These are phyloP conservation scores for Kwoniella europaea DNA, from an alignment of 768 basidiomycete genomes.

Conservation along the genomic window DNA sequence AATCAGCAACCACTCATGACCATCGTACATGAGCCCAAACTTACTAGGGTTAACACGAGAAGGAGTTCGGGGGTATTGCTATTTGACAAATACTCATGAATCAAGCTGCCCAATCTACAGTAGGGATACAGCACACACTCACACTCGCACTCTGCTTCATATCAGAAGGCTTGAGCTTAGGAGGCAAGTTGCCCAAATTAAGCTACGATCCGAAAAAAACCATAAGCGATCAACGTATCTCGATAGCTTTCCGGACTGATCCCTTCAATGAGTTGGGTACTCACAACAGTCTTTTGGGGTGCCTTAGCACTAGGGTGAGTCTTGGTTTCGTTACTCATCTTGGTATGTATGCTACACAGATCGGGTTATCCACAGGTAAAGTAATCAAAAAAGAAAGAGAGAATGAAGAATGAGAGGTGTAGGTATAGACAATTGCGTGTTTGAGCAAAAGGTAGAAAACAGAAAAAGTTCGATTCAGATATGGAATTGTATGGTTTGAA, in stretches of 20 bases:
- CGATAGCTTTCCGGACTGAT: background rate
- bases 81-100: background rate
- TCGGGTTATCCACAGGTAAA: background rate
- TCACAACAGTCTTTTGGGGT: slow-evolving; percentile 50
- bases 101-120: background rate
- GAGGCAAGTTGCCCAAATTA: slow-evolving; percentile 59
- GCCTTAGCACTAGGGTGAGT: slow-evolving; percentile 48
- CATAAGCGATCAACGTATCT: slow-evolving; percentile 2
- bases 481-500: background rate
- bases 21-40: background rate
- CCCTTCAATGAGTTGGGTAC: slow-evolving; percentile 7
- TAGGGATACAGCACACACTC: slow-evolving; percentile 14
- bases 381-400: background rate
- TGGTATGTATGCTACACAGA: slow-evolving; percentile 13
- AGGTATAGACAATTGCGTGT: background rate
- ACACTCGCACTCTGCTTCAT: slow-evolving; percentile 52
- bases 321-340: slow-evolving; percentile 26
- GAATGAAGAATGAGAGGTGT: background rate
- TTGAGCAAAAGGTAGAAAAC: background rate
- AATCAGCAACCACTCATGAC: slow-evolving; percentile 7
- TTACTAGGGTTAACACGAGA: slow-evolving; percentile 59
- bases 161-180: slow-evolving; percentile 57
- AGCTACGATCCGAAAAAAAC: slow-evolving; percentile 39
- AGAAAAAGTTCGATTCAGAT: slow-evolving; percentile 8
- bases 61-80: slow-evolving; percentile 58